Evolutionary conservation across 202 grass and related monocot genomes (phyloP).

Genomic region (Musa balbisiana): DNA sequence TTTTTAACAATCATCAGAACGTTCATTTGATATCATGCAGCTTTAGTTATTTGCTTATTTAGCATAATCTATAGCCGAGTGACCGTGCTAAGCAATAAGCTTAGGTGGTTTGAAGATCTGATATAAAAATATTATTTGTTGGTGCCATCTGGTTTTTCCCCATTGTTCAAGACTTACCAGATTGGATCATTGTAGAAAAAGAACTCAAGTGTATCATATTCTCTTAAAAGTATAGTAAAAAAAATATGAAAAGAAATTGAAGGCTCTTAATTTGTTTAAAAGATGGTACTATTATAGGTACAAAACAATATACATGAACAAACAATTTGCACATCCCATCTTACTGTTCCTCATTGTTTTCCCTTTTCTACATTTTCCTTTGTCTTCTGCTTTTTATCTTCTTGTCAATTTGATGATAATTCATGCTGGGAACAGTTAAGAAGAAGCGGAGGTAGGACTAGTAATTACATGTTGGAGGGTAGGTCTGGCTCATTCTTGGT

Average conservation of each 20-base stretch:
- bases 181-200: too few species aligned
- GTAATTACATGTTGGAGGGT: background rate
- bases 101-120: background rate
- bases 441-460: background rate
- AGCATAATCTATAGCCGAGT: background rate
- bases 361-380: background rate
- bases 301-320: too few species aligned
- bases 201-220: too few species aligned
- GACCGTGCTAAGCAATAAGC: background rate
- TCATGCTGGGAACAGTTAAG: background rate
- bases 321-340: background rate
- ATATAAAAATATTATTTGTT: too few species aligned
- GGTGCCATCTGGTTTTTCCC: background rate
- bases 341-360: background rate
- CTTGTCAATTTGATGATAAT: background rate
- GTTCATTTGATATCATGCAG: background rate
- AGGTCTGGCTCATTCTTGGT: background rate
- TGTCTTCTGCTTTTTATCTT: background rate
- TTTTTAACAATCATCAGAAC: conserved; percentile 18
- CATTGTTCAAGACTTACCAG: background rate
- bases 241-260: background rate
- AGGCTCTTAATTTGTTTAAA: too few species aligned
- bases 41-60: background rate
- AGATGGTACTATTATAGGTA: too few species aligned
- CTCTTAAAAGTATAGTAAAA: background rate